phyloP scores from a whole-genome alignment of 768 basidiomycete genomes.

The Suillus placidus region DNA sequence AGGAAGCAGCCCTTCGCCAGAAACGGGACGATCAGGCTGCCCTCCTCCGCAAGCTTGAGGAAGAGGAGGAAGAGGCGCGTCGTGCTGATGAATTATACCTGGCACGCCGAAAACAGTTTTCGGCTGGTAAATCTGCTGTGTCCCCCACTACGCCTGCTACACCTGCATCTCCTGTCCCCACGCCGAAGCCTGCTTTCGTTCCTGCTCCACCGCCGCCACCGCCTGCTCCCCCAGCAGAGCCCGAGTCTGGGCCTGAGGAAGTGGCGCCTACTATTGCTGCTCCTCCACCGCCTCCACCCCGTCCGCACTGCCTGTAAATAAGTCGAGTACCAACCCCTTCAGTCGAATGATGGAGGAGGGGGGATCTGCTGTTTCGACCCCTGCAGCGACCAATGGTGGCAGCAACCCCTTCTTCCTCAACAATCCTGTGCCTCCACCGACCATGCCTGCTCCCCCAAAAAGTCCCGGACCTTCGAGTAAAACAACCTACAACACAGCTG shows the following conservation, averaged over 20 bases:
- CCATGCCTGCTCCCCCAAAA: conserved; percentile 41
- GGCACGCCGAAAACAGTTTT: conserved; percentile 36
- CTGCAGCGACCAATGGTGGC: conserved; percentile 42
- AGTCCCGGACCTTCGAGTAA: conserved; percentile 58
- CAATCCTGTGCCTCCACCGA: conserved; percentile 44
- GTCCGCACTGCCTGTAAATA: conserved; percentile 35
- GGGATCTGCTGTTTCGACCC: conserved; percentile 35
- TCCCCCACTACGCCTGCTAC: conserved; percentile 30
- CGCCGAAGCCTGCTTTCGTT: conserved; percentile 39
- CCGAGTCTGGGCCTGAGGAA: conserved; percentile 18
- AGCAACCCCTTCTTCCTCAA: conserved; percentile 79
- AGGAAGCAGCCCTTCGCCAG: conserved; percentile 75
- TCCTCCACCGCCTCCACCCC: conserved; percentile 37
- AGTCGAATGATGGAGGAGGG: conserved; percentile 63
- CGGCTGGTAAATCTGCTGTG: conserved; percentile 41
- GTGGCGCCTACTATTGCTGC: conserved; percentile 38
- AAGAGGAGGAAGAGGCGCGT: conserved; percentile 61
- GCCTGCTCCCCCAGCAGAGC: conserved; percentile 21
- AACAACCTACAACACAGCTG: conserved; percentile 63
- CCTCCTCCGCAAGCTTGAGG: conserved; percentile 70
- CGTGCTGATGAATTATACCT: conserved; percentile 46
- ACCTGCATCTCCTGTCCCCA: conserved; percentile 37
- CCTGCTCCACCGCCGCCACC: conserved; percentile 37
- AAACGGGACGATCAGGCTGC: conserved; percentile 73
- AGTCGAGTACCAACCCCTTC: conserved; percentile 79